These are phyloP conservation scores for Gracilariopsis chorda DNA, from an alignment of 23 red algal genomes.

Conservation along the genomic window DNA sequence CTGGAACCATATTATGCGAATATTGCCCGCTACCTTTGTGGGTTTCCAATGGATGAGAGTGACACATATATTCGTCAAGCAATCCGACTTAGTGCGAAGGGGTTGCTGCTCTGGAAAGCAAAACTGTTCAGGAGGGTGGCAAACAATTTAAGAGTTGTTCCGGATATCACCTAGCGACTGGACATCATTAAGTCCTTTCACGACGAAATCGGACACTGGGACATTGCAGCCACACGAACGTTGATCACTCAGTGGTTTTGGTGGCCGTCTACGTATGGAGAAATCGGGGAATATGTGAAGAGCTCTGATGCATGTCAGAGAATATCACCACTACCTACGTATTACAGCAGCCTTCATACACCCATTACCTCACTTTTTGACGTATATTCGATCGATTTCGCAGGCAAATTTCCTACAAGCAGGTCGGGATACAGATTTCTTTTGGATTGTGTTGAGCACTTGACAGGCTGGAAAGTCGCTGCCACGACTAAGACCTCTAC, in stretches of 20 bases:
- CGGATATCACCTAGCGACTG: neutral
- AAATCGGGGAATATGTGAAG: neutral
- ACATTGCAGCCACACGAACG: neutral
- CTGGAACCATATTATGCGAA: neutral
- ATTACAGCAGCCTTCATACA: neutral
- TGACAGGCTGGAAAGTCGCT: too few relatives aligned
- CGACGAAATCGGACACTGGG: slow-evolving; percentile 39
- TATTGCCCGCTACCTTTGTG: neutral
- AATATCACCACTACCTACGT: neutral
- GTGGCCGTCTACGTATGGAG: neutral
- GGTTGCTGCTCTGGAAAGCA: neutral
- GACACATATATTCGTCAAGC: neutral
- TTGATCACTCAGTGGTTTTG: neutral
- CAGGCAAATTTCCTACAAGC: too few relatives aligned
- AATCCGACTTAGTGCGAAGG: neutral
- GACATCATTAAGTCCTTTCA: neutral
- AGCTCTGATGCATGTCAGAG: too few relatives aligned
- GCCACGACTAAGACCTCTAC: too few relatives aligned
- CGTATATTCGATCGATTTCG: too few relatives aligned
- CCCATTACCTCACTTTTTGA: neutral
- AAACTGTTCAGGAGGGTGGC: neutral
- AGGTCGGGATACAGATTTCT: too few relatives aligned
- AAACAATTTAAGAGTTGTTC: neutral
- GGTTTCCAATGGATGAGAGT: neutral
- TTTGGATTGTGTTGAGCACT: too few relatives aligned